Base-by-base conservation (phyloP, 176 grass and related monocot species). In the Pontederia paniculata region DNA sequence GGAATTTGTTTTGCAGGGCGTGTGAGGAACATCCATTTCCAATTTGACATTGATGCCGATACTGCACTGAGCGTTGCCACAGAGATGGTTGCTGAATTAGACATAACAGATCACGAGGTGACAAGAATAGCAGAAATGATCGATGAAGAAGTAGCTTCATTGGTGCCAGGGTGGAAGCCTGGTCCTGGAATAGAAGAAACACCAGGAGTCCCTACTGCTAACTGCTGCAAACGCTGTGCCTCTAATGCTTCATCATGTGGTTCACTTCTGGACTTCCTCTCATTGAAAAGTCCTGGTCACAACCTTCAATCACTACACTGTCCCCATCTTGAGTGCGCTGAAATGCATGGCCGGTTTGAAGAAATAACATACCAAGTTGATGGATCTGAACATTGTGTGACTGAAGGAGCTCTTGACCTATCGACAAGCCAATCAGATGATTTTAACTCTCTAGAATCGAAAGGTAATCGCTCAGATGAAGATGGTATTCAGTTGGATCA, bases 111-210 rank as follows among this genome's bases (percentile, higher is more conserved):
- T 54, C 13, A 37, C 21, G 64, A 67, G 19, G 64, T 44, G n/a
- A 67, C 50, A 43, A 67, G 25, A 22, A 54, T 67, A 44, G 50
- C 64, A 17, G 64, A 67, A 18, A 67, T 54, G 64, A 67, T 67
- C 1, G 64, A 67, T 20, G 22, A 5, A 54, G 50, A 43, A 28
- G 50, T 67, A 54, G 25, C 50, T 42, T 53, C 48, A 2, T 17
- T 67, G 25, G 64, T 67, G 5, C 64, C 50, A 14, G 49, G 42
- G 11, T 53, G 64, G 64, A 67, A 67, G 8, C 49, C 64, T 42
- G 64, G 64, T 21, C 64, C 64, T 14, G 50, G 50, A 20, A 44
- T 54, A 21, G 64, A 67, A 43, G 63, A 53, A 67, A 17, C 9
- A n/a, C 49, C 50, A 42, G 50, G 10, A 54, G 11, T 20, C 43